Evolutionary conservation across 73 alveolate genomes (phyloP).

Genomic region (Paramecium primaurelia): DNA sequence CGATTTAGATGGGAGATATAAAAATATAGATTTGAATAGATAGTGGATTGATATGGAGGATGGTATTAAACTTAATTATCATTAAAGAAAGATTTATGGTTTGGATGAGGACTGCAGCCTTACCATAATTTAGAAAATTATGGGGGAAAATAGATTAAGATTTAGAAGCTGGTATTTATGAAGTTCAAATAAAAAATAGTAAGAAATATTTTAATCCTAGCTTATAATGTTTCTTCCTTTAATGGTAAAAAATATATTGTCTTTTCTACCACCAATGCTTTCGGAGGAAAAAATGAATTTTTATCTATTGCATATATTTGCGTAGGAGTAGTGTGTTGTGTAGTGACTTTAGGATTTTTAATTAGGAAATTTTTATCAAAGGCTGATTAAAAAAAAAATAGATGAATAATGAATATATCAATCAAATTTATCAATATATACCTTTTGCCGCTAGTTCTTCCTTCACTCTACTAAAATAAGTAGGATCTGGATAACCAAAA

Average conservation of each 20-base stretch:
- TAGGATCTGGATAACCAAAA: slow-evolving; percentile 96
- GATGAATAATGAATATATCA: background rate
- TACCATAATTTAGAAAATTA: slow-evolving; percentile 83
- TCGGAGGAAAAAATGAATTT: slow-evolving; percentile 89
- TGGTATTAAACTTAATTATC: background rate
- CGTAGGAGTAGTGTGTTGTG: slow-evolving; percentile 74
- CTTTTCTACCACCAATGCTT: slow-evolving; percentile 74
- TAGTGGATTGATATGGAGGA: slow-evolving; percentile 81
- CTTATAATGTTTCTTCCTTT: slow-evolving; percentile 76
- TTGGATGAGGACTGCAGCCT: slow-evolving; percentile 94
- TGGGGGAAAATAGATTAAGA: slow-evolving; percentile 81
- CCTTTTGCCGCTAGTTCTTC: slow-evolving; percentile 93
- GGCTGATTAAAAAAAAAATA: slow-evolving; percentile 16
- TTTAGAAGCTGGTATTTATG: slow-evolving; percentile 65
- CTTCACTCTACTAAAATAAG: slow-evolving; percentile 90
- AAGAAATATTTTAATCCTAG: slow-evolving; percentile 56
- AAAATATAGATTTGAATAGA: background rate
- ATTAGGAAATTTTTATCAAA: slow-evolving; percentile 35
- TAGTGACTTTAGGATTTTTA: slow-evolving; percentile 63
- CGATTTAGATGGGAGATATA: slow-evolving; percentile 77
- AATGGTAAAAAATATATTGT: slow-evolving; percentile 77
- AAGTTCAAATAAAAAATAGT: background rate
- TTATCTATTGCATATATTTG: slow-evolving; percentile 73
- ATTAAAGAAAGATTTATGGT: slow-evolving; percentile 79
- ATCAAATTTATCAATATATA: slow-evolving; percentile 57